Percentiles rank a stretch among this genome's conserved stretches.
phyloP scores from a whole-genome alignment of 2,329 filamentous ascomycete genomes.

The Aspergillus aculeatus region DNA sequence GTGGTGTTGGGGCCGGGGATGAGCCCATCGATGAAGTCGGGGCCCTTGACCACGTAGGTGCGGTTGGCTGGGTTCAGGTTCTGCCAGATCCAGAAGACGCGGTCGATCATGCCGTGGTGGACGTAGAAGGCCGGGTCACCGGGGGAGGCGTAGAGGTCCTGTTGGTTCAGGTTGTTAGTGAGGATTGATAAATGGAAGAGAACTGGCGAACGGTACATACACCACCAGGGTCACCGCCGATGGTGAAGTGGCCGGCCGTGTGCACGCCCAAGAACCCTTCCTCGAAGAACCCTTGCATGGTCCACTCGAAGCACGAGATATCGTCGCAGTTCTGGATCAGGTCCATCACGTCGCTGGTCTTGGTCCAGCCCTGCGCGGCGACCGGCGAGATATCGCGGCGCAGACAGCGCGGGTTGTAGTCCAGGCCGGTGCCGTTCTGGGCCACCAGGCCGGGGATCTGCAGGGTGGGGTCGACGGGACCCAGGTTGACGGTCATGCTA shows the following conservation, averaged over 20 bases:
- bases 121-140: conserved; percentile 16
- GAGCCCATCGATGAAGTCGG: conserved; percentile 2
- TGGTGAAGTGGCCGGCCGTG: conserved; percentile 47
- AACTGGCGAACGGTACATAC: conserved; percentile 12
- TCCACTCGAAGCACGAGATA: conserved; percentile 23
- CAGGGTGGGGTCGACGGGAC: conserved; percentile 24
- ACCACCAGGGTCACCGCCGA: conserved; percentile 45
- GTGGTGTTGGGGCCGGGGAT: conserved; percentile 1
- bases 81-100: conserved; percentile 18
- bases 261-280: conserved; percentile 45
- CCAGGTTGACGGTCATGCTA: conserved; percentile 32
- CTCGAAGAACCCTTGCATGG: conserved; percentile 22
- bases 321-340: conserved; percentile 22
- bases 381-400: conserved; percentile 26
- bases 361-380: conserved; percentile 20
- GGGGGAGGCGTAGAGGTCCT: conserved; percentile 17
- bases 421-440: conserved; percentile 20
- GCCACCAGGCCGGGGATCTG: conserved; percentile 13
- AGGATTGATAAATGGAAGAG: not conserved
- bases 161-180: not conserved
- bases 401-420: conserved; percentile 34
- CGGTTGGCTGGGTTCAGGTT: conserved; percentile 8
- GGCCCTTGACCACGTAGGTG: conserved; percentile 7
- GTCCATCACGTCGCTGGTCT: conserved; percentile 16
- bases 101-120: conserved; percentile 15